Percentiles rank a stretch among this genome's conserved stretches.
phyloP scores from a whole-genome alignment of 345 rosid genomes.

The Syzygium grande region DNA sequence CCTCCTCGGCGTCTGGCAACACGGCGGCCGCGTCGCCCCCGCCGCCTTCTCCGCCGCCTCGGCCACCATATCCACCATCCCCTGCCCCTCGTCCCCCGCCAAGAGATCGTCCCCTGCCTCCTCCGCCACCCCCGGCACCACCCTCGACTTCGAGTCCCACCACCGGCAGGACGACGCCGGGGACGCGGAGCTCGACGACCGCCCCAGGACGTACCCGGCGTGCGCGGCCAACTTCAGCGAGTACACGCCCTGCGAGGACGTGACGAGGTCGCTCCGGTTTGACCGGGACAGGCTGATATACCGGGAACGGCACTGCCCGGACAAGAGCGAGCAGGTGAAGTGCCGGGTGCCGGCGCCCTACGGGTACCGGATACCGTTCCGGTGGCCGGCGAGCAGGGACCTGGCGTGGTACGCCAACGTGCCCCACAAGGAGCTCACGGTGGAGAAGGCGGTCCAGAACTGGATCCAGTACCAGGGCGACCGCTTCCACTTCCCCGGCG shows the following conservation, averaged over 20 bases:
- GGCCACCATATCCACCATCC: background rate
- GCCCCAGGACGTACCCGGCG: constrained; percentile 12
- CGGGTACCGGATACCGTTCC: constrained; percentile 21
- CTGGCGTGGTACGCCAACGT: constrained; percentile 40
- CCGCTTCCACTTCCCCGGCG: constrained; percentile 40
- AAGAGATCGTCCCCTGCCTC: background rate
- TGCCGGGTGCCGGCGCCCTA: constrained; percentile 14
- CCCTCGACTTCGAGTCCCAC: constrained; percentile 6
- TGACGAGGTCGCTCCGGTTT: constrained; percentile 17
- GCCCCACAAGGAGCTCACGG: constrained; percentile 43
- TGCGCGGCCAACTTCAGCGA: constrained; percentile 26
- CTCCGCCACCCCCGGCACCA: background rate
- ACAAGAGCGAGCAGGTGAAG: constrained; percentile 1
- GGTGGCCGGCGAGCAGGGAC: constrained; percentile 39
- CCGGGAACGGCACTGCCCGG: constrained; percentile 31
- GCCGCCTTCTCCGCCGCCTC: background rate
- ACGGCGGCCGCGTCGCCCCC: background rate
- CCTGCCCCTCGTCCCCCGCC: background rate
- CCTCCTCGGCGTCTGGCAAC: constrained; percentile 25
- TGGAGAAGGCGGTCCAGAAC: constrained; percentile 51
- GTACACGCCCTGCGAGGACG: constrained; percentile 48
- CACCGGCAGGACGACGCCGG: background rate
- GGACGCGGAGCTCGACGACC: background rate
- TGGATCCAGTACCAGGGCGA: constrained; percentile 41
- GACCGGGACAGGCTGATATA: constrained; percentile 14